Evolutionary conservation across 2,329 filamentous ascomycete genomes (phyloP), one percentile per base, ranked within the genome.

Genomic region (Emericellopsis atlantica): DNA sequence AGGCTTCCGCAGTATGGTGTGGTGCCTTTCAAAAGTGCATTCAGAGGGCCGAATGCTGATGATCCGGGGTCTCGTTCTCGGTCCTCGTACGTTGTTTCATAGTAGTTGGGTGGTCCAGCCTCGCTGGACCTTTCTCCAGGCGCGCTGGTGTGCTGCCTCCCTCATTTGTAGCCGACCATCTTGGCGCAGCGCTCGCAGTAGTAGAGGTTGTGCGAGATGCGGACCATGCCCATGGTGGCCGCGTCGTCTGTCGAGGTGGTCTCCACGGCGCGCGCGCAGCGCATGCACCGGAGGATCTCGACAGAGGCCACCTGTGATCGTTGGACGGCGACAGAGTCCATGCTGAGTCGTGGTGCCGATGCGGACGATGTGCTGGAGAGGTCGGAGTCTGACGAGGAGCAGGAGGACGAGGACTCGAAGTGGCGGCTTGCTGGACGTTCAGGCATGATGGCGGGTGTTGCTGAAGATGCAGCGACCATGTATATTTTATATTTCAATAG

Each of bases 151-250:
- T 37, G 36, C 6, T 29, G 26, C 26, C 12, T 37, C 44, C 40
- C 50, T 72, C 69, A 79, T 55, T 70, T 74, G 58, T 79, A 81
- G 49, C 76, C 77, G 26, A 77, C 73, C 55, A 76, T 73, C 53
- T 69, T 72, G 44, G 77, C 77, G 54, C 77, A 81, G 31, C 74
- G 67, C 44, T 71, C 66, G 60, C 77, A 81, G 59, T 81, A 81
- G 62, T 80, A 80, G 45, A 80, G 70, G 56, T 78, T 78, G 56
- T 74, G 72, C 2, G 75, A 74, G 46, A 81, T 76, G 51, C 72
- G 69, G 12, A 81, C 70, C 76, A 81, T 81, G 46, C 76, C 76
- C 43, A 64, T 72, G 35, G 71, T 63, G 48, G 60, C 64, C 39
- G 69, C 63, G 56, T 79, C 74, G 55, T 79, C 75, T 26, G 73